Evolutionary conservation across 192 early-diverging fungal species (phyloP).

Genomic region (Linnemannia zychae): DNA sequence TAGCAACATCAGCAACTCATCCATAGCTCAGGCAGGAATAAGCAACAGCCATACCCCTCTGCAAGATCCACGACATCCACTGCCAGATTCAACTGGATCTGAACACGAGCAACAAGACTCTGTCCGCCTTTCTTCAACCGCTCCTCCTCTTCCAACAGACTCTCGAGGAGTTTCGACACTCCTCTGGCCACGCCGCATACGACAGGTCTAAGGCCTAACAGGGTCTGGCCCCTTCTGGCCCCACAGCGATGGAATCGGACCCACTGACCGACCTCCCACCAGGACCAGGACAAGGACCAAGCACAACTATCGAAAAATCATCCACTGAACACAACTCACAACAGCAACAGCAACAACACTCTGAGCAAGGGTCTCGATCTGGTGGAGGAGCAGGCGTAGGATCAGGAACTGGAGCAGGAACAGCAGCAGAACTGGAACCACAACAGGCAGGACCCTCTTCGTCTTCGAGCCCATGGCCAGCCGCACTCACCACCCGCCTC

Average conservation of each 20-base stretch:
- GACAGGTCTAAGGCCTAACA: conserved; percentile 5
- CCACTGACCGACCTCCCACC: not conserved
- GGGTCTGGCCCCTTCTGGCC: conserved; percentile 3
- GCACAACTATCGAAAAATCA: not conserved
- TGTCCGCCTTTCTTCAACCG: conserved; percentile 1
- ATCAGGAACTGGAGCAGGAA: not conserved
- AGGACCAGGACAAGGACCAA: not conserved
- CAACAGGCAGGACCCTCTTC: not conserved
- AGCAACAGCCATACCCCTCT: not conserved
- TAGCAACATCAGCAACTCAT: not conserved
- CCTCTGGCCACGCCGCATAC: not conserved
- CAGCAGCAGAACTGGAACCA: not conserved
- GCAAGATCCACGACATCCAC: not conserved
- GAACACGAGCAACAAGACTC: not conserved
- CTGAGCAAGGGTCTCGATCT: not conserved
- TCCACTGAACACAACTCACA: not conserved
- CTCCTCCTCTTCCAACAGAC: not conserved
- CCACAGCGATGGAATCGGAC: conserved; percentile 6
- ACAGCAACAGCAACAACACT: not conserved
- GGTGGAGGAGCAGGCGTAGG: not conserved
- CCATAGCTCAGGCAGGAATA: not conserved
- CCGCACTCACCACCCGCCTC: conserved; percentile 14
- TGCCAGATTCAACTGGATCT: not conserved
- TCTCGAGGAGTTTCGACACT: conserved; percentile 1
- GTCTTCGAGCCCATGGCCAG: conserved; percentile 10